Evolutionary conservation across 495 filamentous ascomycete genomes (phyloP).

Genomic region (Margaritispora aquatica): DNA sequence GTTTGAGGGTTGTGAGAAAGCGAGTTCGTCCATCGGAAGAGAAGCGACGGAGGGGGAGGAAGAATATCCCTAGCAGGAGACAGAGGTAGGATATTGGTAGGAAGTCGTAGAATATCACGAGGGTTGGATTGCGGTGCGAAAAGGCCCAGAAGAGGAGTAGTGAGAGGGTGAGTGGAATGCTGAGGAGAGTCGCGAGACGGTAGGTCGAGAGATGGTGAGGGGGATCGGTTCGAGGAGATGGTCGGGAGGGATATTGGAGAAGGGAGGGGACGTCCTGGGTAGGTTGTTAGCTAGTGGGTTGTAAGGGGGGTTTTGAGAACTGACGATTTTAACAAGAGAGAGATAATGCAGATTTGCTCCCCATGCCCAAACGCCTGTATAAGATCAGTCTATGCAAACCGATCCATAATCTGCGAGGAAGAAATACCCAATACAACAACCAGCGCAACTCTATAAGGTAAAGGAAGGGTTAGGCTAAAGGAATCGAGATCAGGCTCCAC

Average conservation of each 20-base stretch:
- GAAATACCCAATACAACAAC: constrained; percentile 69
- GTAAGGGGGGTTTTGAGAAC: constrained; percentile 13
- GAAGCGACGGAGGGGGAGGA: constrained; percentile 64
- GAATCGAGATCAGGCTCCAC: constrained; percentile 76
- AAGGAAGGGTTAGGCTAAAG: constrained; percentile 78
- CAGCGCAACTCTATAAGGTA: constrained; percentile 76
- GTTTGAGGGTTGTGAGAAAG: constrained; percentile 63
- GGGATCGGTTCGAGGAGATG: constrained; percentile 50
- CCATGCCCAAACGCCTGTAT: constrained; percentile 83
- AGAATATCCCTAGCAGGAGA: constrained; percentile 55
- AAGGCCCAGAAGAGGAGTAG: constrained; percentile 76
- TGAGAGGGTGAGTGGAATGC: constrained; percentile 59
- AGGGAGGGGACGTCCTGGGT: constrained; percentile 69
- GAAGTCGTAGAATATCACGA: constrained; percentile 68
- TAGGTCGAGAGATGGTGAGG: constrained; percentile 77
- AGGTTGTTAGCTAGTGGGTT: background rate
- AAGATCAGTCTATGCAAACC: constrained; percentile 9
- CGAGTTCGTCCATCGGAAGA: constrained; percentile 68
- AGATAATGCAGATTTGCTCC: constrained; percentile 81
- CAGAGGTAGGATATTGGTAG: constrained; percentile 77
- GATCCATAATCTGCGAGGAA: background rate
- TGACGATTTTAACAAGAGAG: constrained; percentile 61
- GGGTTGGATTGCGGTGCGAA: constrained; percentile 58
- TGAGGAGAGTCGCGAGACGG: constrained; percentile 70
- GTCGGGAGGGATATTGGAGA: constrained; percentile 69